Base-by-base conservation (phyloP, 129 eudicot genomes). In the Lactuca saligna region DNA sequence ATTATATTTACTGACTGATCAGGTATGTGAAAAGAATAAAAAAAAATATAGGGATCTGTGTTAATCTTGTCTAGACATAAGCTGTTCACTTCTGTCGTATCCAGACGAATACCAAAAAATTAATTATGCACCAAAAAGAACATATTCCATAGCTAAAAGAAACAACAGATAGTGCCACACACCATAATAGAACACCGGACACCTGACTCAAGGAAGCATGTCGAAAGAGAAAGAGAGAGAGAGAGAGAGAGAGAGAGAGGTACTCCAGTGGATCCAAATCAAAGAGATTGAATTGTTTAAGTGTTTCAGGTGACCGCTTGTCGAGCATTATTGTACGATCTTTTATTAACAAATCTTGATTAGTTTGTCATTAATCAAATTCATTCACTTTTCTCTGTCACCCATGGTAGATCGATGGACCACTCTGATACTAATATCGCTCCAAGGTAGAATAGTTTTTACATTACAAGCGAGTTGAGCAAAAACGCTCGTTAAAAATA, bases 251-350 rank as follows among this genome's bases (percentile, higher is more conserved):
- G 56, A 62, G 62, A 50, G 8, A 8, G 62, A 69, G 46, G 55
- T 57, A 57, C 46, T 46, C 6, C 17, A 44, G 60, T 44, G 57
- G 3, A 58, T 70, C 39, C 15, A 6, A 32, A 69, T 57, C 41
- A 14, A 65, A 66, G 58, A 50, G 20, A 66, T 42, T 77, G 15
- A 46, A 57, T 74, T 66, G 55, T 80, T 72, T 31, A 84, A 64
- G 57, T 37, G n/a, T 79, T 65, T 54, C 61, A 82, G 86, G 86
- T 81, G 83, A 83, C 87, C 80, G 72, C 78, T 88, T 88, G 96
- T 88, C 91, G 72, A 85, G 83, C 87, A 85, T 76, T 85, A 81
- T 67, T 32, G 66, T 78, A 70, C 73, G 7, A 46, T 49, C 33
- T 54, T 38, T 64, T 4, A 73, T 79, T 74, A 75, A 72, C 16